Evolutionary conservation across 805 yeast species (phyloP), one percentile per base, ranked within the genome.

Genomic region (Candida cerambycidarum): DNA sequence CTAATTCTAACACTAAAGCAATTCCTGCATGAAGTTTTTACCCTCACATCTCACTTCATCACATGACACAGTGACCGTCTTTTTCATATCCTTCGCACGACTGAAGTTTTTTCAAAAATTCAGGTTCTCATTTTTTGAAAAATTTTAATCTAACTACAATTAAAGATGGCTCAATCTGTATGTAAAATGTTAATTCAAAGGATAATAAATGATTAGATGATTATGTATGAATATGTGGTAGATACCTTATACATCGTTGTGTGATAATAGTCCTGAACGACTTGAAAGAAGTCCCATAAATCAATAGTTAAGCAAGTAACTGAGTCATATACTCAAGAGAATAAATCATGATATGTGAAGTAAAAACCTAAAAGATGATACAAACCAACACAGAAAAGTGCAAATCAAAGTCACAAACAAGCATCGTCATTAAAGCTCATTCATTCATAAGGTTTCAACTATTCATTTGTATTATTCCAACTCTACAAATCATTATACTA

Each of bases 121-220:
- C 32, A 25, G 15, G 18, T 29, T 19, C 32, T 16, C 33, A 33
- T 18, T 31, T n/a, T 17, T 29, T 40, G 43, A 41, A 41, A 38
- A 41, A 41, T 34, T 41, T 41, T 41, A 32, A 33, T 27, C 37
- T 18, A 30, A 38, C 32, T 30, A 31, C 17, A 40, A 46, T 44
- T 38, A 44, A 49, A 46, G 44, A 49, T 49, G 53, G 43, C 51
- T 46, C 53, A 49, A 49, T 39, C 45, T 43, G 53, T 49, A 49
- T 49, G 53, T 49, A 41, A 21, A 10, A 21, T 13, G 18, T 19
- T 33, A 33, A 9, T 25, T 25, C 6, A 25, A 25, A 25, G 5
- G n/a, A 25, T 25, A 25, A 11, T 25, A 25, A 25, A 25, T 25
- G 29, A 25, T 7, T 25, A 25, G 29, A 25, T 25, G 29, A 25